These are phyloP conservation scores for Brassica juncea DNA, from an alignment of 345 rosid genomes.

Conservation along the genomic window DNA sequence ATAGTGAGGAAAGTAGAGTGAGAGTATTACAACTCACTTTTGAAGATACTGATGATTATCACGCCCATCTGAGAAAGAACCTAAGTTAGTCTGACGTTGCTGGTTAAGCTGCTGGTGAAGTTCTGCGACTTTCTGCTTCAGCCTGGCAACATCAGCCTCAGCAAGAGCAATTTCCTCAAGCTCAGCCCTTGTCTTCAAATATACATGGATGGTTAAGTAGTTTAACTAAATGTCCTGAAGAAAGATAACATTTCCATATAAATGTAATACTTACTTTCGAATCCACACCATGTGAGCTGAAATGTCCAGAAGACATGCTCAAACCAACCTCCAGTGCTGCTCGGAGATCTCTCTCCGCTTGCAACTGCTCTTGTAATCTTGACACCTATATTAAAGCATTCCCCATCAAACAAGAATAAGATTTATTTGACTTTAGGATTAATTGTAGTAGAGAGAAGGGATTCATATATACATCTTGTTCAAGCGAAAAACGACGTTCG, in stretches of 20 bases:
- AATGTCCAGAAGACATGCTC: constrained; percentile 97
- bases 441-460: not conserved
- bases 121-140: constrained; percentile 98
- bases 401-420: constrained; percentile 21
- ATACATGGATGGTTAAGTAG: constrained; percentile 37
- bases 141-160: constrained; percentile 97
- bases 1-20: constrained; percentile 13
- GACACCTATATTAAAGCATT: constrained; percentile 61
- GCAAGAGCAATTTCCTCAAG: constrained; percentile 99
- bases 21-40: constrained; percentile 58
- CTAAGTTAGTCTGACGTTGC: constrained; percentile 83
- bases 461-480: constrained; percentile 75
- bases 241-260: constrained; percentile 14
- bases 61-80: constrained; percentile 73
- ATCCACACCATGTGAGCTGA: constrained; percentile 87
- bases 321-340: constrained; percentile 97
- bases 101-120: constrained; percentile 98
- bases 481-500: constrained; percentile 96
- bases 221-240: not conserved
- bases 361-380: constrained; percentile 97
- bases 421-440: constrained; percentile 1
- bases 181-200: constrained; percentile 94
- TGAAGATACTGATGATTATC: constrained; percentile 76
- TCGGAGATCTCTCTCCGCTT: constrained; percentile 98
- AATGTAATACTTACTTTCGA: constrained; percentile 65